phyloP scores from a whole-genome alignment of 176 grass and related monocot genomes.

The Guadua angustifolia region DNA sequence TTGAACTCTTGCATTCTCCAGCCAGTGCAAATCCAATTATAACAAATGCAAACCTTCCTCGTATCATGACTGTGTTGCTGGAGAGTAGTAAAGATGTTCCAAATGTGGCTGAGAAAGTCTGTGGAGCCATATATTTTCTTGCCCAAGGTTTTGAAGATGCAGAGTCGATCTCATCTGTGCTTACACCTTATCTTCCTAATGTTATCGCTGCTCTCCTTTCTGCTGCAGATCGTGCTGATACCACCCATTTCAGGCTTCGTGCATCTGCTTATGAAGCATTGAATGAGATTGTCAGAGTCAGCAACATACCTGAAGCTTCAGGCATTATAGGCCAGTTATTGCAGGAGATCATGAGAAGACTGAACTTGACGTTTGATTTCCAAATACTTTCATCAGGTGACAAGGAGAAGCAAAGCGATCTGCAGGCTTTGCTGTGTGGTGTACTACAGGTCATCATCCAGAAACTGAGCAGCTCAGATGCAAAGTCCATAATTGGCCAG shows the following conservation, averaged over 20 bases:
- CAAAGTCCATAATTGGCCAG: conserved; percentile 69
- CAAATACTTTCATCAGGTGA: conserved; percentile 70
- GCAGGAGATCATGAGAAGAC: conserved; percentile 75
- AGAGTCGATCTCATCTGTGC: conserved; percentile 57
- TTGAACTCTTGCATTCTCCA: conserved; percentile 82
- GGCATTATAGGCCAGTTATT: conserved; percentile 61
- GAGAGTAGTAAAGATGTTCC: conserved; percentile 86
- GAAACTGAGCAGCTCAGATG: conserved; percentile 76
- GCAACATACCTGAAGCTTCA: conserved; percentile 65
- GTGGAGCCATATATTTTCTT: conserved; percentile 88
- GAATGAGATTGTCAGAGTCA: conserved; percentile 91
- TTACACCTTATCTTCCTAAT: conserved; percentile 84
- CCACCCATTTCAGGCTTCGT: conserved; percentile 68
- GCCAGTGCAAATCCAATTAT: conserved; percentile 68
- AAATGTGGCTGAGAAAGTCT: conserved; percentile 89
- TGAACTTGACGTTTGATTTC: conserved; percentile 72
- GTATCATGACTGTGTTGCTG: conserved; percentile 74
- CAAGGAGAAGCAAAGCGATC: conserved; percentile 72
- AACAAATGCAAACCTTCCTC: conserved; percentile 75
- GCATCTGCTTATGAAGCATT: conserved; percentile 87
- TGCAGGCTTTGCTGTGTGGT: conserved; percentile 87
- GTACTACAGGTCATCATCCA: conserved; percentile 91
- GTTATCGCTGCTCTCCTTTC: conserved; percentile 73
- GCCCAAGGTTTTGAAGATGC: conserved; percentile 81
- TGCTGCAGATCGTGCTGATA: conserved; percentile 74